phyloP scores from a whole-genome alignment of 352 stramenopile species.

The Phytophthora idaei region DNA sequence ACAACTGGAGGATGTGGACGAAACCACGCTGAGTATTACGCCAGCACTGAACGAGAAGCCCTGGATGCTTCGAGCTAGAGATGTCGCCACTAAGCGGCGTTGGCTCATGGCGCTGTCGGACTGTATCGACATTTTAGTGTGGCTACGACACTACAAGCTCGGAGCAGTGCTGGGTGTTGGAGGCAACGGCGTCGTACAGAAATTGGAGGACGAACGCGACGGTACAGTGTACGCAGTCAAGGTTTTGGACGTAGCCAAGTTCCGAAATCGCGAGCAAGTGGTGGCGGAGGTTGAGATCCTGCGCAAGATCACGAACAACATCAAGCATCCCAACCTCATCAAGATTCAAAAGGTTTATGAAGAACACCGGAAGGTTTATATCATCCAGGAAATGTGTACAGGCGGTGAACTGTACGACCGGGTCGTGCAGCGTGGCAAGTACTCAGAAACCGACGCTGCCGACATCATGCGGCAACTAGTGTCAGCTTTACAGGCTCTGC shows the following conservation, averaged over 20 bases:
- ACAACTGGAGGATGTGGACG: conserved; percentile 58
- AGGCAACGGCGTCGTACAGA: conserved; percentile 76
- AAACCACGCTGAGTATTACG: conserved; percentile 56
- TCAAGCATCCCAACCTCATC: conserved; percentile 79
- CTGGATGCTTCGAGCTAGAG: conserved; percentile 63
- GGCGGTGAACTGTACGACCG: conserved; percentile 81
- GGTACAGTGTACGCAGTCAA: conserved; percentile 72
- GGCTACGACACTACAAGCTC: conserved; percentile 75
- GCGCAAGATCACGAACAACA: conserved; percentile 82
- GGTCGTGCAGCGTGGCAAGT: conserved; percentile 68
- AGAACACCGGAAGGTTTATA: conserved; percentile 81
- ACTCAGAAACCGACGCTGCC: conserved; percentile 68
- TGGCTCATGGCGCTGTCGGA: conserved; percentile 74
- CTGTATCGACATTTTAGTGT: conserved; percentile 80
- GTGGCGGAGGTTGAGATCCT: conserved; percentile 82
- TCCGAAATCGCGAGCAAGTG: conserved; percentile 70
- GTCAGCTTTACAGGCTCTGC: conserved; percentile 65
- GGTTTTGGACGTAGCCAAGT: conserved; percentile 79
- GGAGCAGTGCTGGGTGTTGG: conserved; percentile 70
- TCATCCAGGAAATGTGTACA: conserved; percentile 76
- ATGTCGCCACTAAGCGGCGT: conserved; percentile 55
- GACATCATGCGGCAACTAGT: conserved; percentile 72
- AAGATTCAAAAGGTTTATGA: conserved; percentile 86
- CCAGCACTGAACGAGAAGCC: conserved; percentile 56
- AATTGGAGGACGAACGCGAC: conserved; percentile 63